Percentiles rank a stretch among this genome's conserved stretches.
phyloP scores from a whole-genome alignment of 2,329 filamentous ascomycete species.

The Phaeoacremonium minimum region DNA sequence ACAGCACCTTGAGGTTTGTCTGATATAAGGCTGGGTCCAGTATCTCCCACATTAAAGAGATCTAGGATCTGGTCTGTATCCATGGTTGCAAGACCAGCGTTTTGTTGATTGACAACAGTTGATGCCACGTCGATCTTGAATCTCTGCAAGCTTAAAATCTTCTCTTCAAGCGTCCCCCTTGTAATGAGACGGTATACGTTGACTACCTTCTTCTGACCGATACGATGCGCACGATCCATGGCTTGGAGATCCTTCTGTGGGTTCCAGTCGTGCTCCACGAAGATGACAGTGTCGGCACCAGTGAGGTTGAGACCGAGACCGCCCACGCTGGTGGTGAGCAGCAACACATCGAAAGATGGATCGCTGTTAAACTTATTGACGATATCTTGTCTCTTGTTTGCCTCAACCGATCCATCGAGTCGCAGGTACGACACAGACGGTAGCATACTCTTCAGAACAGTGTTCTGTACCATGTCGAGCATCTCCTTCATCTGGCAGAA shows the following conservation, averaged over 20 bases:
- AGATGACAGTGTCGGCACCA: conserved; percentile 96
- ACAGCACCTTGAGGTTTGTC: conserved; percentile 49
- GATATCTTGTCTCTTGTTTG: conserved; percentile 90
- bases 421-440: conserved; percentile 89
- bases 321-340: conserved; percentile 92
- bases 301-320: conserved; percentile 93
- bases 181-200: conserved; percentile 98
- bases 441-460: conserved; percentile 85
- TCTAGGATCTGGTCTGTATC: conserved; percentile 98
- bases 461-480: conserved; percentile 97
- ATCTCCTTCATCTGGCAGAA: conserved; percentile 99
- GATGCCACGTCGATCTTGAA: conserved; percentile 99
- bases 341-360: conserved; percentile 89
- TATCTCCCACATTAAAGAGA: conserved; percentile 86
- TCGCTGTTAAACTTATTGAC: conserved; percentile 99
- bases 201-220: conserved; percentile 99
- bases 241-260: conserved; percentile 97
- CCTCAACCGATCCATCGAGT: conserved; percentile 90
- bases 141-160: conserved; percentile 94
- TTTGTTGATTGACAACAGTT: conserved; percentile 98
- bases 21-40: conserved; percentile 61
- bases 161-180: conserved; percentile 92
- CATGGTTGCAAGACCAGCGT: conserved; percentile 90
- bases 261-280: conserved; percentile 99
- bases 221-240: conserved; percentile 97